These are phyloP conservation scores for Pseudognaphalium luteoalbum DNA, from an alignment of 129 eudicot genomes.

Conservation along the genomic window DNA sequence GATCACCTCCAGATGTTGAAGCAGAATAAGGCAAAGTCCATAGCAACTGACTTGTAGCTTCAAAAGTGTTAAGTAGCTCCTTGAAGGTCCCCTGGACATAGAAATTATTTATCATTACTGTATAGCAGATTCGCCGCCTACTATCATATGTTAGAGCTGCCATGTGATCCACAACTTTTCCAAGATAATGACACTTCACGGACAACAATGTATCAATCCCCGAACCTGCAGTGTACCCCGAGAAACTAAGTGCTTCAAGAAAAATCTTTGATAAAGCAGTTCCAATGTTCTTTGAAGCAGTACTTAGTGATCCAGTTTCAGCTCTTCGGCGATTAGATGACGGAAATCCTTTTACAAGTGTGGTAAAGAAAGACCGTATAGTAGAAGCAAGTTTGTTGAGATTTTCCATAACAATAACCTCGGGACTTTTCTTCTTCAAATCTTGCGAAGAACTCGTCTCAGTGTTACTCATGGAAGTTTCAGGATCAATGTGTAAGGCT, in stretches of 20 bases:
- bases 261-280: conserved; percentile 80
- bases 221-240: conserved; percentile 56
- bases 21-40: conserved; percentile 71
- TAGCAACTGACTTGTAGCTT: conserved; percentile 94
- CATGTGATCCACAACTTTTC: conserved; percentile 95
- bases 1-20: conserved; percentile 47
- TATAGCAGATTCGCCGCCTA: conserved; percentile 74
- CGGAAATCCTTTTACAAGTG: conserved; percentile 84
- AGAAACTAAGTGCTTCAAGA: conserved; percentile 78
- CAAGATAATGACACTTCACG: conserved; percentile 92
- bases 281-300: conserved; percentile 93
- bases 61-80: conserved; percentile 93
- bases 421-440: conserved; percentile 77
- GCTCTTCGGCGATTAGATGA: conserved; percentile 88
- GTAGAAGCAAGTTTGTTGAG: conserved; percentile 78
- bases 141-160: conserved; percentile 67
- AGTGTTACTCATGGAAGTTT: conserved; percentile 44
- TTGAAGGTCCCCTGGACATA: conserved; percentile 94
- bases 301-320: conserved; percentile 70
- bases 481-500: conserved; percentile 79
- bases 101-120: conserved; percentile 81
- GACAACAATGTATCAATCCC: conserved; percentile 54
- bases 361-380: conserved; percentile 75
- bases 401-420: conserved; percentile 61
- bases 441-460: conserved; percentile 58